phyloP scores from a whole-genome alignment of 2,329 filamentous ascomycete species.

The Xenoacremonium recifei region DNA sequence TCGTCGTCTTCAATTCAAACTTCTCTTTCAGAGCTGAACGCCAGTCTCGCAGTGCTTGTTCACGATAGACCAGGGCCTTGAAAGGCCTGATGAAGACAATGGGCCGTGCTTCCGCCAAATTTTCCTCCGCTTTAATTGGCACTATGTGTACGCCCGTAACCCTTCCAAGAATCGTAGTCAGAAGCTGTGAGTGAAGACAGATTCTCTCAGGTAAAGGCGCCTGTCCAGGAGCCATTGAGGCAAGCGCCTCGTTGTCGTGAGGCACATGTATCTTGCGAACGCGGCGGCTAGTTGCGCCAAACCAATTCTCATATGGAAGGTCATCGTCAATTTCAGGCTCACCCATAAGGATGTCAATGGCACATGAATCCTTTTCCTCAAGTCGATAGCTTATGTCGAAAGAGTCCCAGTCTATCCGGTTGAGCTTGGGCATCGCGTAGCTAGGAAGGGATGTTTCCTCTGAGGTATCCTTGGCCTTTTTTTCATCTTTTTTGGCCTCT shows the following conservation, averaged over 20 bases:
- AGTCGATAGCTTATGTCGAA: not conserved
- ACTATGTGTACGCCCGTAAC: too few species aligned
- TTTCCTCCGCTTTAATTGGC: not conserved
- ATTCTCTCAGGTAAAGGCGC: not conserved
- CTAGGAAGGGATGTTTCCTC: too few species aligned
- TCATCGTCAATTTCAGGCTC: not conserved
- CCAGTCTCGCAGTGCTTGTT: slow-evolving; percentile 1
- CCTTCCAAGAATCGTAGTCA: not conserved
- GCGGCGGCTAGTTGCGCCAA: not conserved
- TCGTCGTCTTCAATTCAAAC: not conserved
- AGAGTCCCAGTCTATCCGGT: not conserved
- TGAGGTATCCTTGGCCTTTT: not conserved
- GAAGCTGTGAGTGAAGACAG: not conserved
- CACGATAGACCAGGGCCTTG: slow-evolving; percentile 3
- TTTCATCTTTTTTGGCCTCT: not conserved
- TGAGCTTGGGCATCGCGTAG: not conserved
- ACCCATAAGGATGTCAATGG: not conserved
- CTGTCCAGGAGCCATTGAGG: not conserved
- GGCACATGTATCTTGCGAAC: too few species aligned
- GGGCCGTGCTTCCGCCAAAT: not conserved
- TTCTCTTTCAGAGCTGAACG: slow-evolving; percentile 2
- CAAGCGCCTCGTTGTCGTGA: not conserved
- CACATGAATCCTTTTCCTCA: not conserved
- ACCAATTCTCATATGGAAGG: not conserved
- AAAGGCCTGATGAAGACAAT: slow-evolving; percentile 4